phyloP scores from a whole-genome alignment of 2,329 filamentous ascomycete genomes.

The Paecilomyces sp. region DNA sequence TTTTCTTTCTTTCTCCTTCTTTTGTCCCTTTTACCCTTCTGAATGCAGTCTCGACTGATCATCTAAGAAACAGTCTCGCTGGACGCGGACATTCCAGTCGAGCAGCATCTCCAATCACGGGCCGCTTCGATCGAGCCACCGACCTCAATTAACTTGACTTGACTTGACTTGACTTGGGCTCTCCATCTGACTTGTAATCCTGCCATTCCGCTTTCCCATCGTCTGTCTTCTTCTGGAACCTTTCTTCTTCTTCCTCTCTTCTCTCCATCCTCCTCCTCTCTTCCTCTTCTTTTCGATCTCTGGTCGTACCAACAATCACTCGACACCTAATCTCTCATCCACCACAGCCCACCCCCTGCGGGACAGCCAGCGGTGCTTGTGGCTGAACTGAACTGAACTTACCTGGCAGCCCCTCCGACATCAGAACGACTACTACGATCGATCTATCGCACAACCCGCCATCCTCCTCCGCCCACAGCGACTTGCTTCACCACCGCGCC shows the following conservation, averaged over 20 bases:
- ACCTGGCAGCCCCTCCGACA: neutral
- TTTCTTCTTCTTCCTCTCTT: neutral
- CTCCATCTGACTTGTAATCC: neutral
- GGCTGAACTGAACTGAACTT: neutral
- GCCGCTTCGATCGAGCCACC: neutral
- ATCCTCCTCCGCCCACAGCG: slow-evolving; percentile 1
- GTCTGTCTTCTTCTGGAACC: neutral
- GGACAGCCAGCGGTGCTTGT: neutral
- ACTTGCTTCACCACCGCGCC: neutral
- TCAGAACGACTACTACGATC: no score
- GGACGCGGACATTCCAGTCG: neutral
- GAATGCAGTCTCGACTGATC: no score
- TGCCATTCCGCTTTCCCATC: neutral
- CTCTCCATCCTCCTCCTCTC: slow-evolving; percentile 2
- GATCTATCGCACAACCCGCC: neutral
- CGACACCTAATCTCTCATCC: no score
- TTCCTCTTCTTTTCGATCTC: neutral
- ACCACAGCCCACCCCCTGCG: neutral
- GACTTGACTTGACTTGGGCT: neutral
- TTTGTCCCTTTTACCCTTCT: neutral
- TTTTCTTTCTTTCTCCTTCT: slow-evolving; percentile 1
- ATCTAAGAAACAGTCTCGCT: neutral
- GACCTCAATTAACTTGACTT: neutral
- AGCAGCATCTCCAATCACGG: neutral
- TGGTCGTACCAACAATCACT: no score